Base-by-base conservation (phyloP, 2,329 filamentous ascomycete genomes). In the Sphaerulina vaccinii region DNA sequence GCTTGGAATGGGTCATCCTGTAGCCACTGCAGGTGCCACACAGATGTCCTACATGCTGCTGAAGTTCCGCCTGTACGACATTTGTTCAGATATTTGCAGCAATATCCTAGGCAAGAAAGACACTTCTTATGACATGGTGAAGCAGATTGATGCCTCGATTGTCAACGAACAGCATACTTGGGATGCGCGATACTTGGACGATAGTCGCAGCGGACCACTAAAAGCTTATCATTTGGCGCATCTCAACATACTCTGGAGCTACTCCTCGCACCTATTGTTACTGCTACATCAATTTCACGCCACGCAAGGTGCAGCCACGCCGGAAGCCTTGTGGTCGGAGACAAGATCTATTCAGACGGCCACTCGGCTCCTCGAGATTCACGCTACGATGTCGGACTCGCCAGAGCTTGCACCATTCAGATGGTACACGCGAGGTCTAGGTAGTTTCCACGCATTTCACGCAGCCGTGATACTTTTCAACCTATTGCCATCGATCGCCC, bases 361-460 rank as follows among this genome's bases (percentile, higher is more conserved):
- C 23, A 38, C 18, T 22, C 33, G 36, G n/a, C 21, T 48, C 11
- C 15, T 48, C 16, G 19, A 19, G 18, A 19, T 27, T 21, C 44
- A 48, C 3, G 19, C 33, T 1, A 18, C 33, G 7, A 16, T 48
- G 15, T 15, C 38, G 9, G 35, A n/a, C 2, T 19, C 15, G 8
- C 10, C 44, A 2, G 35, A 39, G 2, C 23, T 39, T 21, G 33
- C 35, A 13, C 35, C 21, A 16, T 48, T 38, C 35, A 15, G 33
- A 38, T 48, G 44, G 44, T 48, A 38, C n/a, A 39, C 13, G 16
- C 44, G 23, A 18, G 44, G 44, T 7, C 15, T 48, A 9, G 44
- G 35, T 13, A 48, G 44, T 22, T 48, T 48, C 13, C 35, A 48
- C n/a, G 44, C 35, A 5, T 38, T 48, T 6, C 44, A 48, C 33